phyloP scores from a whole-genome alignment of 176 grass and related monocot species.

The Puccinellia tenuiflora region DNA sequence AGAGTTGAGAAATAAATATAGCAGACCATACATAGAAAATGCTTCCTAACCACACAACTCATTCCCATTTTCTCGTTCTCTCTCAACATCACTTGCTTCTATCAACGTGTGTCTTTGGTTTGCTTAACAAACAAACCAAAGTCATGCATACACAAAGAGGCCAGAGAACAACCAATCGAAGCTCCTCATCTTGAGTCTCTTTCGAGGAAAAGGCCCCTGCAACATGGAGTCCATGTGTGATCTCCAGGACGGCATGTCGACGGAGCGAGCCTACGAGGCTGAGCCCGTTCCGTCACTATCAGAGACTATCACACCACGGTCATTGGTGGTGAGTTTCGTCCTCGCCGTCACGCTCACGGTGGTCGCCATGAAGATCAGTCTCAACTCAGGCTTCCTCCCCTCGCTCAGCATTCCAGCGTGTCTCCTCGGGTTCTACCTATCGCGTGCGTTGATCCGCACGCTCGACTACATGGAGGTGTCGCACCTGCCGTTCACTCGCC shows the following conservation, averaged over 20 bases:
- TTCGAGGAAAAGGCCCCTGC: neutral
- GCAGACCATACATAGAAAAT: neutral
- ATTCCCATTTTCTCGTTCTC: neutral
- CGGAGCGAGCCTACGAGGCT: constrained; percentile 26
- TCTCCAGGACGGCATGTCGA: constrained; percentile 10
- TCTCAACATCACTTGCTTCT: neutral
- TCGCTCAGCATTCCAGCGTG: constrained; percentile 20
- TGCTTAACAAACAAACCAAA: neutral
- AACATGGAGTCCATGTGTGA: neutral
- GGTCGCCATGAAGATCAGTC: constrained; percentile 36
- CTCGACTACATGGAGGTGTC: constrained; percentile 4
- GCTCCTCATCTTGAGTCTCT: neutral
- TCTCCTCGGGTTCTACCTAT: constrained; percentile 15
- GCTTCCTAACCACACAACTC: neutral
- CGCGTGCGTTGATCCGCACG: neutral
- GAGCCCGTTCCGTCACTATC: constrained; percentile 14
- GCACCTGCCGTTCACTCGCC: constrained; percentile 12
- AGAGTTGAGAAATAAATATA: neutral
- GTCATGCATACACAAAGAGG: neutral
- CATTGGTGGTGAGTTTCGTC: constrained; percentile 21
- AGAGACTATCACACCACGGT: constrained; percentile 2
- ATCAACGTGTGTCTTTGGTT: constrained; percentile 20
- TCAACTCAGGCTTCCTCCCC: constrained; percentile 30
- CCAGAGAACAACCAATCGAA: neutral
- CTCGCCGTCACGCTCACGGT: neutral